Evolutionary conservation across 1,284 basidiomycete species (phyloP).

Genomic region (Cutaneotrichosporon cutaneum): DNA sequence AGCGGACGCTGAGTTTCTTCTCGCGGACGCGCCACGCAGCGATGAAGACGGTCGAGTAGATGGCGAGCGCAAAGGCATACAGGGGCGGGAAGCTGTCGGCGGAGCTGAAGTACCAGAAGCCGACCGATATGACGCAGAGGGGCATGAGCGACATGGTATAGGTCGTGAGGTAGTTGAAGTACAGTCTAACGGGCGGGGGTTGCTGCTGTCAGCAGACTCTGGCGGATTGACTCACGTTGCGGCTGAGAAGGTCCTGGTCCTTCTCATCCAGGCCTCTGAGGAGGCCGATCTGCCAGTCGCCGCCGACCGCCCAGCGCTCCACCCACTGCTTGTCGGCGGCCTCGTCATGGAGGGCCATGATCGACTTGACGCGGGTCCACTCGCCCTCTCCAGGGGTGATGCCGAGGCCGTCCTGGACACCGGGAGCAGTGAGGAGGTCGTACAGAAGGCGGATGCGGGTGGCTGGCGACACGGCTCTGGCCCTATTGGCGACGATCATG

Average conservation of each 20-base stretch:
- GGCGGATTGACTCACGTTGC: constrained; percentile 52
- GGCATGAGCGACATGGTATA: constrained; percentile 76
- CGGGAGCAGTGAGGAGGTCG: constrained; percentile 68
- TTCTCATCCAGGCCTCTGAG: constrained; percentile 57
- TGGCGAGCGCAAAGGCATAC: constrained; percentile 71
- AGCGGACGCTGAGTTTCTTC: constrained; percentile 71
- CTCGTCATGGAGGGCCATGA: constrained; percentile 80
- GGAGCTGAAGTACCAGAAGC: constrained; percentile 55
- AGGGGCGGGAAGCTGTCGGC: constrained; percentile 66
- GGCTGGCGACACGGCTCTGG: constrained; percentile 59
- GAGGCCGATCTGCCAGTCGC: constrained; percentile 60
- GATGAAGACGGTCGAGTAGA: constrained; percentile 82
- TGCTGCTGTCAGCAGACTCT: constrained; percentile 58
- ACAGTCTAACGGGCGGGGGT: constrained; percentile 82
- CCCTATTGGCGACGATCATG: constrained; percentile 64
- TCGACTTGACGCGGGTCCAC: constrained; percentile 75
- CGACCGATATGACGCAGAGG: constrained; percentile 44
- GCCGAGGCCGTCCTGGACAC: constrained; percentile 72
- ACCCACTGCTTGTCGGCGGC: constrained; percentile 57
- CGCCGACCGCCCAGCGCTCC: constrained; percentile 43
- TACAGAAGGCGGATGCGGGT: constrained; percentile 70
- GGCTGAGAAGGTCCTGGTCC: constrained; percentile 47
- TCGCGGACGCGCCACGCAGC: constrained; percentile 86
- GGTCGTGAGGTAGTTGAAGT: constrained; percentile 81
- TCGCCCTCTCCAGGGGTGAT: constrained; percentile 66